These are phyloP conservation scores for Chrysoporthe austroafricana DNA, from an alignment of 2,329 filamentous ascomycete species.

Conservation along the genomic window DNA sequence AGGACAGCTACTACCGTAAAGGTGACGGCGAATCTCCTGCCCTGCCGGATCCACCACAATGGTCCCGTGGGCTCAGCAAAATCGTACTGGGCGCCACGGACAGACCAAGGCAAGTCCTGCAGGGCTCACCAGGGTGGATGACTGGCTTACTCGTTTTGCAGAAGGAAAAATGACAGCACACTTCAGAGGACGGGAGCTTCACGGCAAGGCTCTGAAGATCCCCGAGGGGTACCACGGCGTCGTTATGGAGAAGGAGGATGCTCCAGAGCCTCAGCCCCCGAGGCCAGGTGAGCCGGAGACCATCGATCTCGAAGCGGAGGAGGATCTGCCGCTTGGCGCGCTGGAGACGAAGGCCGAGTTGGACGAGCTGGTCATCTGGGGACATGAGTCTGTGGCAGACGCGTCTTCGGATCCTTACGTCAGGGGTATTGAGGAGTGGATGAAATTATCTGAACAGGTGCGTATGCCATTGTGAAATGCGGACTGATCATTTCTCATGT, in stretches of 20 bases:
- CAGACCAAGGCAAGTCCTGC: conserved; percentile 29
- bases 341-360: conserved; percentile 71
- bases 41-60: conserved; percentile 79
- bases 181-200: conserved; percentile 80
- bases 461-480: not conserved
- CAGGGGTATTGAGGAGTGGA: conserved; percentile 79
- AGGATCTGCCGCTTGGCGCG: conserved; percentile 55
- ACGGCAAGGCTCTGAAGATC: conserved; percentile 67
- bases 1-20: conserved; percentile 36
- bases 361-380: conserved; percentile 81
- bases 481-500: not conserved
- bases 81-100: conserved; percentile 71
- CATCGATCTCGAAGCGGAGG: conserved; percentile 44
- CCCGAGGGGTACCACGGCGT: conserved; percentile 74
- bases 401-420: conserved; percentile 69
- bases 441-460: conserved; percentile 64
- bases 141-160: conserved; percentile 35
- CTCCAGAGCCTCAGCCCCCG: conserved; percentile 36
- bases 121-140: not conserved
- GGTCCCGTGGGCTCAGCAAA: conserved; percentile 67
- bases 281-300: conserved; percentile 35
- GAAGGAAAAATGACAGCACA: conserved; percentile 62
- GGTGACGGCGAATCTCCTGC: conserved; percentile 72
- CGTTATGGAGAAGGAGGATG: conserved; percentile 55
- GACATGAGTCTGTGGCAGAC: conserved; percentile 71